Percentiles rank a stretch among this genome's conserved stretches.
These are phyloP conservation scores for Solanum chilense DNA, from an alignment of 257 asterid species.

Conservation along the genomic window DNA sequence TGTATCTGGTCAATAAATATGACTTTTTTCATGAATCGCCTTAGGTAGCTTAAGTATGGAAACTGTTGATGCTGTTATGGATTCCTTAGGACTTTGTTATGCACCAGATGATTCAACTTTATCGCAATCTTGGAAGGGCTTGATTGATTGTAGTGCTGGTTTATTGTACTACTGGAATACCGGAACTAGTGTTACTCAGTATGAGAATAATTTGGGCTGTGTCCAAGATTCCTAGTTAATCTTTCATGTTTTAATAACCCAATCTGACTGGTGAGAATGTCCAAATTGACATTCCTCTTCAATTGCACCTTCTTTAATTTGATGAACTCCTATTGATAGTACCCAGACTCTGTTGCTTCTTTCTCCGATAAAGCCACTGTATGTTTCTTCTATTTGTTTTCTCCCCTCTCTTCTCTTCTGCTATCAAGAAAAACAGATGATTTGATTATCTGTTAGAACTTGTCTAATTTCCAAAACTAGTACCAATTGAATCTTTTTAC, in stretches of 20 bases:
- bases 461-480: neutral
- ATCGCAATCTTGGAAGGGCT: slow-evolving; percentile 88
- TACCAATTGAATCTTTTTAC: neutral
- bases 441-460: neutral
- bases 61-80: slow-evolving; percentile 50
- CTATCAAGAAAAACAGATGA: neutral
- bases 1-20: neutral
- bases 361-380: neutral
- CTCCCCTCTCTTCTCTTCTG: neutral
- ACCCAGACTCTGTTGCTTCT: neutral
- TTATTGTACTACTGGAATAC: slow-evolving; percentile 76
- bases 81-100: slow-evolving; percentile 58
- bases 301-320: neutral
- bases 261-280: neutral
- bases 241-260: neutral
- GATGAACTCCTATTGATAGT: neutral
- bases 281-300: neutral
- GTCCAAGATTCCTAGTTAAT: neutral
- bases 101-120: slow-evolving; percentile 84
- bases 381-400: neutral
- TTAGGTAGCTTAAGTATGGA: slow-evolving; percentile 29
- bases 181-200: slow-evolving; percentile 76
- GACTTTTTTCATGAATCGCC: neutral
- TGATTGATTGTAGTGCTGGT: slow-evolving; percentile 72
- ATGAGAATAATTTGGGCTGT: slow-evolving; percentile 22